Evolutionary conservation across 176 grass and related monocot genomes (phyloP).

Genomic region (Poa annua): DNA sequence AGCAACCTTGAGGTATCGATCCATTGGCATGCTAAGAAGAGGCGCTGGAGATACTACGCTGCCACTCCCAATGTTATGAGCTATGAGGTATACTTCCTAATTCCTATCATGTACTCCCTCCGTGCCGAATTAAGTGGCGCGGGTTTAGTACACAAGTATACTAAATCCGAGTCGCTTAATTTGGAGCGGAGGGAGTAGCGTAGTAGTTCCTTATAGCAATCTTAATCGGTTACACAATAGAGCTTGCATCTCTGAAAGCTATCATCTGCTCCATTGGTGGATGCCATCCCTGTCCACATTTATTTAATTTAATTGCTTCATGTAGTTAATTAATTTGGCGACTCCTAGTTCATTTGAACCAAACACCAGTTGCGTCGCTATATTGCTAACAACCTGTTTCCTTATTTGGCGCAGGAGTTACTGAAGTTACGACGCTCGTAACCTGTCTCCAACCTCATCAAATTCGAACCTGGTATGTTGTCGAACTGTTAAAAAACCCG

Average conservation of each 20-base stretch:
- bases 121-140: no score
- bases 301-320: neutral
- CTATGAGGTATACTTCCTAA: neutral
- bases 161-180: no score
- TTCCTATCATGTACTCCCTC: neutral
- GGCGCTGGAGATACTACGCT: neutral
- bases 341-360: neutral
- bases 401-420: constrained; percentile 7
- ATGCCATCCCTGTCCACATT: neutral
- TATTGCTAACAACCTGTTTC: neutral
- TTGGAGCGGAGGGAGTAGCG: neutral
- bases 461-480: neutral
- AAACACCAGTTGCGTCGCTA: neutral
- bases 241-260: neutral
- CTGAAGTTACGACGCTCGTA: neutral
- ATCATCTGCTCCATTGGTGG: neutral
- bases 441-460: neutral
- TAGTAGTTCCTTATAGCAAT: neutral
- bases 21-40: neutral
- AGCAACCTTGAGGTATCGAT: neutral
- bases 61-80: neutral
- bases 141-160: no score
- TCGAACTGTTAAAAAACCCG: neutral
- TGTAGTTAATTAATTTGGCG: neutral
- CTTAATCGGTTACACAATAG: neutral